A percentile compares a stretch with the other conserved stretches of the same genome.
phyloP scores from a whole-genome alignment of 345 rosid genomes.

The Rhodamnia argentea region DNA sequence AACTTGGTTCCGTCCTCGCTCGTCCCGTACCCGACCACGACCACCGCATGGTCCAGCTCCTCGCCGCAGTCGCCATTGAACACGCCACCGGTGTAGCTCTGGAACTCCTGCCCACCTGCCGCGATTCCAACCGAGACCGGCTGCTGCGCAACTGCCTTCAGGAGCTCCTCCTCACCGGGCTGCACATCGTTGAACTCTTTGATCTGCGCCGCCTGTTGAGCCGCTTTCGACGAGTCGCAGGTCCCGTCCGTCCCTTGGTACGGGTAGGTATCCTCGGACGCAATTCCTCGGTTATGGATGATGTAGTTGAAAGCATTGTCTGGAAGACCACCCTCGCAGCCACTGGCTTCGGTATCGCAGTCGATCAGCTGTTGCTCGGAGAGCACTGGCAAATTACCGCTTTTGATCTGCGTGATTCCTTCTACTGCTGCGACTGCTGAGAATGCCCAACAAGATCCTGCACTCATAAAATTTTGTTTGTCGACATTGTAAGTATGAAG shows the following conservation, averaged over 20 bases:
- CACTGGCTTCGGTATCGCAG: neutral
- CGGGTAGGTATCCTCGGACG: neutral
- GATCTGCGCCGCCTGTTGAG: neutral
- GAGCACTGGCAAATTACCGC: neutral
- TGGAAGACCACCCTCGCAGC: neutral
- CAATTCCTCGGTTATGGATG: neutral
- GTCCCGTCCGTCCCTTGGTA: neutral
- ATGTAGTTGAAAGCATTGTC: neutral
- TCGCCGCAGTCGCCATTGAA: neutral
- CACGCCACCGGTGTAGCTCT: neutral
- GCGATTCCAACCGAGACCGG: neutral
- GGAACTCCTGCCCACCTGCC: neutral
- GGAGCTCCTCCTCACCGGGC: neutral
- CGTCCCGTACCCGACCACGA: neutral
- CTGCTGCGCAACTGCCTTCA: neutral
- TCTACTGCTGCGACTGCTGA: conserved; percentile 3
- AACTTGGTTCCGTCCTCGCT: neutral
- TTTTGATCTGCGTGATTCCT: conserved; percentile 3
- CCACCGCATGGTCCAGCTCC: neutral
- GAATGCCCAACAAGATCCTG: conserved; percentile 5
- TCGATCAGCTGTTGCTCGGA: conserved; percentile 5
- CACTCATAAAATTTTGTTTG: neutral
- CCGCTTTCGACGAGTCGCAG: neutral
- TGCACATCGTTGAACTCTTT: neutral
- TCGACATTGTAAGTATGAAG: neutral